These are phyloP conservation scores for Euphorbia tirucalli DNA, from an alignment of 345 rosid genomes.

Conservation along the genomic window DNA sequence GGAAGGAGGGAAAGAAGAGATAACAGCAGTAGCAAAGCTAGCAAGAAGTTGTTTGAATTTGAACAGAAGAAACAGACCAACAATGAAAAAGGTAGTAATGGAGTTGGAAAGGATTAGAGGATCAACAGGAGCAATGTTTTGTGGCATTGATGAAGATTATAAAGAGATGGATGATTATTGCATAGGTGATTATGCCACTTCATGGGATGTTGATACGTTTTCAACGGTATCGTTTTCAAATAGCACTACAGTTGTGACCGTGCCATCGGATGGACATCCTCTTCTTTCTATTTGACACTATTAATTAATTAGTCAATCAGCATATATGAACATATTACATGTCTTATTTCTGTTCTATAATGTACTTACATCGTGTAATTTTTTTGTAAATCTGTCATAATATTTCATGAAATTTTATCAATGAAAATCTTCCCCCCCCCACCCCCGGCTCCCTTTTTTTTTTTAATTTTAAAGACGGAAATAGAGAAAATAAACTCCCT, in stretches of 20 bases:
- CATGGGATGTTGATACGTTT: neutral
- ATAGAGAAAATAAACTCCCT: too few relatives aligned
- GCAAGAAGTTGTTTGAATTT: conserved; percentile 4
- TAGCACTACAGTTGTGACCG: neutral
- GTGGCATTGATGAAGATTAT: neutral
- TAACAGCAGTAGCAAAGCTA: neutral
- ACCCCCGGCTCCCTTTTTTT: too few relatives aligned
- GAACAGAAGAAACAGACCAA: neutral
- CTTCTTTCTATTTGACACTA: neutral
- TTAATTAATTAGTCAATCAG: too few relatives aligned
- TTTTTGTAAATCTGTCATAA: too few relatives aligned
- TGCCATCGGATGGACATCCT: neutral
- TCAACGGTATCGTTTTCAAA: neutral
- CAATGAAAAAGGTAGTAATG: neutral
- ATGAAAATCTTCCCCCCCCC: too few relatives aligned
- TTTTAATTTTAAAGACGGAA: too few relatives aligned
- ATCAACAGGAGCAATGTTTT: neutral
- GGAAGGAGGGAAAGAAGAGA: neutral
- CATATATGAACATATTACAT: too few relatives aligned
- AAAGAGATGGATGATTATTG: neutral
- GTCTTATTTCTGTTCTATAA: too few relatives aligned
- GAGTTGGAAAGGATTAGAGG: neutral
- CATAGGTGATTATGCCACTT: neutral
- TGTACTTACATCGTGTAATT: too few relatives aligned
- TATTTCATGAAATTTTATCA: too few relatives aligned